phyloP scores from a whole-genome alignment of 2,329 filamentous ascomycete genomes.

The Exophiala aquamarina region DNA sequence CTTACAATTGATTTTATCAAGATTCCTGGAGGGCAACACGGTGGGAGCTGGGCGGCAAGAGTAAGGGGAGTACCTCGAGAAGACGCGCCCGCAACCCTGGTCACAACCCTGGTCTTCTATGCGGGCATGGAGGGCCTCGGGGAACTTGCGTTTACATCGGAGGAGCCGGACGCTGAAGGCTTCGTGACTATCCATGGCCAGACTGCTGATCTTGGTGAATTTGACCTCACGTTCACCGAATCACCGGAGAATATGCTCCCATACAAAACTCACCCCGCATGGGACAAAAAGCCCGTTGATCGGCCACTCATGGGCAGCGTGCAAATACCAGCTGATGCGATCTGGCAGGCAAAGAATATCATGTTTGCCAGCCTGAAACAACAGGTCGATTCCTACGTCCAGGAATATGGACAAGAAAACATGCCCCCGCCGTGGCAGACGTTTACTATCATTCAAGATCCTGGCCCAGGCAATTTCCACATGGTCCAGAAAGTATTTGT shows the following conservation, averaged over 20 bases:
- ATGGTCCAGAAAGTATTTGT: conserved; percentile 89
- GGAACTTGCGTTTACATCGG: conserved; percentile 60
- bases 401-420: conserved; percentile 62
- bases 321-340: conserved; percentile 62
- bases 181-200: conserved; percentile 70
- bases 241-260: conserved; percentile 63
- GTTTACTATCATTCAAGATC: conserved; percentile 72
- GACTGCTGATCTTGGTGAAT: conserved; percentile 72
- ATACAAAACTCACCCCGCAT: conserved; percentile 63
- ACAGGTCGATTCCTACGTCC: conserved; percentile 60
- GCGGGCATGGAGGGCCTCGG: conserved; percentile 75
- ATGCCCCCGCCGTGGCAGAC: conserved; percentile 81
- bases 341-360: conserved; percentile 82
- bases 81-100: conserved; percentile 65
- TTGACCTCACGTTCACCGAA: conserved; percentile 73
- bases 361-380: conserved; percentile 64
- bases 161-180: conserved; percentile 55
- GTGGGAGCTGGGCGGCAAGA: conserved; percentile 88
- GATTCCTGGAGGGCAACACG: conserved; percentile 78
- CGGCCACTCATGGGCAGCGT: conserved; percentile 73
- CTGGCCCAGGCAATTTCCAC: conserved; percentile 75
- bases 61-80: conserved; percentile 78
- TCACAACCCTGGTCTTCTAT: conserved; percentile 80
- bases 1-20: conserved; percentile 94
- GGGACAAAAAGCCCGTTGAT: conserved; percentile 69